Base-by-base conservation (phyloP, 2,329 filamentous ascomycete genomes). In the Neoscytalidium dimidiatum region DNA sequence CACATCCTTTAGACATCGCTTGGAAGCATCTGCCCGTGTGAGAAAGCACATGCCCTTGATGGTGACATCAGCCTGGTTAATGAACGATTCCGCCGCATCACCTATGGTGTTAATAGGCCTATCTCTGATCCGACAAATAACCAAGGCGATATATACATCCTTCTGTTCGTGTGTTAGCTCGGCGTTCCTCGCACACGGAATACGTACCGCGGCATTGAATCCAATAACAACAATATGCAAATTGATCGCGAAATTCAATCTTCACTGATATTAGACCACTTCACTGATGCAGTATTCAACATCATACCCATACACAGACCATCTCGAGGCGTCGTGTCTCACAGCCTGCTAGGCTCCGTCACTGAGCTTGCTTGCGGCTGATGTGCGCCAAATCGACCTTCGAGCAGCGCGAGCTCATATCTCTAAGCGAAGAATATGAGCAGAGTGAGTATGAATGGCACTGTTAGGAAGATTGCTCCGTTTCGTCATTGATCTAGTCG, bases 91-190 rank as follows among this genome's bases (percentile, higher is more conserved):
- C 0, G 70, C 63, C 1, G 71, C 71, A 52, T 73, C 71, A 3
- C 71, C 71, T 52, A 73, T 68, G 0, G 68, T 70, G 33, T 69
- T 67, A 1, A 73, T 62, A 3, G 71, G 71, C 29, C 29, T 31
- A 19, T 56, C 60, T 31, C 1, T 23, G 41, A 21, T 41, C 13
- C 9, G 23, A 2, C 9, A 7, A 9, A 43, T 8, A n/a, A 35
- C 28, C 46, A 35, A 21, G 7, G 17, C 21, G 9, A 61, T 23
- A 3, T 28, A 21, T 19, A 43, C 29, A 19, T 26, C 35, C 43
- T 57, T 57, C 49, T 52, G 11, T 29, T 8, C 8, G 11, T 4
- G 19, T 23, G 26, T 31, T 7, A 52, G 17, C 28, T 52, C 13
- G 2, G 28, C 3, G 33, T 23, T n/a, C 1, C 9, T 21, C 7